phyloP scores from a whole-genome alignment of 2,329 filamentous ascomycete genomes.

The Aspergillus awamori region DNA sequence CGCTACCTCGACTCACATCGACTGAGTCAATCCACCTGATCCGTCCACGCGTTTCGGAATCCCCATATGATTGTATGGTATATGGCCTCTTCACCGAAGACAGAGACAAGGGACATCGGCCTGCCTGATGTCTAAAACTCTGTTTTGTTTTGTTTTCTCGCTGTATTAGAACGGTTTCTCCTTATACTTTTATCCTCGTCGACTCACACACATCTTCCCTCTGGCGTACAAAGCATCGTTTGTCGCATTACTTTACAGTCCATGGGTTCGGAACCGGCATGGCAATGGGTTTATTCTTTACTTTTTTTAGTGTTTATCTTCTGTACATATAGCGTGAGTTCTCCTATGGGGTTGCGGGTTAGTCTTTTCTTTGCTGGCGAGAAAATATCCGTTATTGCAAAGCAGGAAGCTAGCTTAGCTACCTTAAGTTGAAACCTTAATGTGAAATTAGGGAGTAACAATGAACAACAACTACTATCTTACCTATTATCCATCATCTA shows the following conservation, averaged over 20 bases:
- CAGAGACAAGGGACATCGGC: constrained; percentile 18
- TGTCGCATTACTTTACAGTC: constrained; percentile 39
- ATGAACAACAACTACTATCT: constrained; percentile 13
- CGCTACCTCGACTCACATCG: constrained; percentile 10
- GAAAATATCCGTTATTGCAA: no score
- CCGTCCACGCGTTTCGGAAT: constrained; percentile 23
- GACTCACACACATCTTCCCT: constrained; percentile 43
- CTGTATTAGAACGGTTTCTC: constrained; percentile 45
- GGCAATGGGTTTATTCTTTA: constrained; percentile 42
- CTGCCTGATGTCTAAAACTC: constrained; percentile 21
- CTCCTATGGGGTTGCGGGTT: constrained; percentile 21
- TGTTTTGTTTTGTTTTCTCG: constrained; percentile 27
- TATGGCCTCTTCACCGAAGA: constrained; percentile 32
- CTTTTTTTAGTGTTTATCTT: constrained; percentile 37
- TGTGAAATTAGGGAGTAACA: constrained; percentile 28
- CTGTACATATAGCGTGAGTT: constrained; percentile 47
- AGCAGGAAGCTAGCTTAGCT: constrained; percentile 22
- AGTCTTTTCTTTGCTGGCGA: no score
- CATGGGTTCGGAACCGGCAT: constrained; percentile 44
- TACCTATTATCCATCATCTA: no score
- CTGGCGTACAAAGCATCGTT: constrained; percentile 46
- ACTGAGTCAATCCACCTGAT: constrained; percentile 19
- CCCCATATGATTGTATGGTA: constrained; percentile 26
- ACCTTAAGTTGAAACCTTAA: constrained; percentile 32
- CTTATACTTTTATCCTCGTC: constrained; percentile 29